Percentiles rank a stretch among this genome's conserved stretches.
These are phyloP conservation scores for Vitis hybrid DNA, from an alignment of 177 flowering plant genomes.

Conservation along the genomic window DNA sequence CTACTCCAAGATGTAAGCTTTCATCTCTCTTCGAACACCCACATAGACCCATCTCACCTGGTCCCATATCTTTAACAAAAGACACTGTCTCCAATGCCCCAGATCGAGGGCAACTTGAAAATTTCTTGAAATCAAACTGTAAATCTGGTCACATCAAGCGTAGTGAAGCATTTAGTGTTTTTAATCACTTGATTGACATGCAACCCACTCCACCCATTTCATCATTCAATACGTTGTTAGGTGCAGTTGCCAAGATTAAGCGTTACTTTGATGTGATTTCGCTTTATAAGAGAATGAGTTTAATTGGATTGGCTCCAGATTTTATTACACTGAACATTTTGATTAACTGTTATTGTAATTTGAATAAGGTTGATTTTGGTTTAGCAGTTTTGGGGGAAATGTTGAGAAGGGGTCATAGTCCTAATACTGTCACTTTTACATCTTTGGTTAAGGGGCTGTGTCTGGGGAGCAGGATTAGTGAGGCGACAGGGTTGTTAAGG, in stretches of 20 bases:
- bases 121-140: conserved; percentile 11
- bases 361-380: conserved; percentile 28
- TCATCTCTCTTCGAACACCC: conserved; percentile 15
- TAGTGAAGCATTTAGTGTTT: conserved; percentile 21
- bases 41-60: background rate
- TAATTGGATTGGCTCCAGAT: conserved; percentile 24
- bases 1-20: conserved; percentile 5
- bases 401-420: conserved; percentile 32
- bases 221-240: conserved; percentile 25
- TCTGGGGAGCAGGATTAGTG: conserved; percentile 18
- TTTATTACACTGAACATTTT: conserved; percentile 27
- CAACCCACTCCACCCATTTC: conserved; percentile 28
- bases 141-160: conserved; percentile 19
- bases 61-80: background rate
- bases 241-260: conserved; percentile 28
- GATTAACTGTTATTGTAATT: conserved; percentile 33
- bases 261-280: conserved; percentile 24
- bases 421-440: conserved; percentile 30
- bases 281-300: conserved; percentile 19
- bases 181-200: conserved; percentile 26
- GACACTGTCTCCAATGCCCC: background rate
- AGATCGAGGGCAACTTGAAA: conserved; percentile 8
- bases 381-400: conserved; percentile 35
- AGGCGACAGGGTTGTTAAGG: conserved; percentile 32
- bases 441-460: conserved; percentile 42